Evolutionary conservation across 2,329 filamentous ascomycete genomes (phyloP), one percentile per base, ranked within the genome.

Genomic region (Emericellopsis cladophorae): DNA sequence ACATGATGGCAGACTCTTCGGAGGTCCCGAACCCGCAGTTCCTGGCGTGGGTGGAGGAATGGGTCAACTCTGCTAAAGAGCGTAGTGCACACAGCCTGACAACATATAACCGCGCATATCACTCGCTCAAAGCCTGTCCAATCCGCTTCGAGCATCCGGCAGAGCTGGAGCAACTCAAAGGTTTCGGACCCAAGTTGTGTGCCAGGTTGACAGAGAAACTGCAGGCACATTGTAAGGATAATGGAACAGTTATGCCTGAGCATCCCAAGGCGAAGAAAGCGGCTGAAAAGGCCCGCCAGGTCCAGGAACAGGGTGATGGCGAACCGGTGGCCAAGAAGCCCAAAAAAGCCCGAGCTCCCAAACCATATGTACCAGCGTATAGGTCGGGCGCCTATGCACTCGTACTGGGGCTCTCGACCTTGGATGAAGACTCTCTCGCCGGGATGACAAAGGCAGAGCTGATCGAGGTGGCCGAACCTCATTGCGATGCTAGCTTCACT

Each of bases 321-420:
- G 59, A 60, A 32, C 15, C 15, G 4, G 21, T 37, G 14, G 26
- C 40, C 32, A 38, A 24, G 31, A 39, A 39, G 15, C 37, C 41
- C 7, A 86, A 82, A 60, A 84, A 72, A 51, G 49, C 64, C 2
- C 66, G 68, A 33, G 76, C 76, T 49, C 51, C 68, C 12, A 86
- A 79, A 51, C 62, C 75, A 12, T 92, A 92, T 48, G 78, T 89
- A 2, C 85, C 85, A 2, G 62, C 68, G 7, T 68, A 81, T 42
- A 73, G 83, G n/a, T 84, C 83, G 6, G 85, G 85, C 1, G 68
- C 79, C 0, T 92, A 87, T 56, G 84, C 79, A 3, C 60, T 92
- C 15, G 58, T 92, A 2, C 51, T 87, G 26, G 83, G 74, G 0
- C 67, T 92, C 11, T 70, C 78, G 2, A 72, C 68, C 0, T 56